Evolutionary conservation across 495 filamentous ascomycete species (phyloP).

Genomic region (Penicillium maclennaniae): DNA sequence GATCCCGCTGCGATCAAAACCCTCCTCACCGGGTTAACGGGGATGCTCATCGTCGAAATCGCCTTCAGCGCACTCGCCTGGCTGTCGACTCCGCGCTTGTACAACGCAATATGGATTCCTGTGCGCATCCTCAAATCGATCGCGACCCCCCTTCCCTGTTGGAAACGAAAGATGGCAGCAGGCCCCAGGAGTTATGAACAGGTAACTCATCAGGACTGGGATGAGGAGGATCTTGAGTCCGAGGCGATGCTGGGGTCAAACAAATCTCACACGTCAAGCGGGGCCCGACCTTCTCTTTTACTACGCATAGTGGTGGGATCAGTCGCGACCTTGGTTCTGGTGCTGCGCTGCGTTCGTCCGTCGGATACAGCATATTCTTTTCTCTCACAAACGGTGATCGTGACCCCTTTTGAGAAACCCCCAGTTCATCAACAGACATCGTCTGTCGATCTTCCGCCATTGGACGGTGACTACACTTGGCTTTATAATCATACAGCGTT

Average conservation of each 20-base stretch:
- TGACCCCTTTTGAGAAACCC: constrained; percentile 16
- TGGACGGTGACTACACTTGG: constrained; percentile 22
- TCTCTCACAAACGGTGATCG: constrained; percentile 20
- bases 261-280: background rate
- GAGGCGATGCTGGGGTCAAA: constrained; percentile 5
- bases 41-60: constrained; percentile 21
- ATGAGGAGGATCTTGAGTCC: constrained; percentile 10
- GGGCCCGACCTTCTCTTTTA: background rate
- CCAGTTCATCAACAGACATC: constrained; percentile 2
- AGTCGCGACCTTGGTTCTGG: background rate
- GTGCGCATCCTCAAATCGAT: background rate
- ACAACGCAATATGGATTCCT: constrained; percentile 6
- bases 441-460: constrained; percentile 9
- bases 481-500: constrained; percentile 24
- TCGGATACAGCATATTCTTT: constrained; percentile 15
- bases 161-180: background rate
- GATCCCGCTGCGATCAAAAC: constrained; percentile 25
- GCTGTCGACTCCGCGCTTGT: constrained; percentile 16
- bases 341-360: constrained; percentile 16
- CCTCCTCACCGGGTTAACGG: constrained; percentile 22
- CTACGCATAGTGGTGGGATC: constrained; percentile 7
- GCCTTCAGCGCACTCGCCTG: constrained; percentile 15
- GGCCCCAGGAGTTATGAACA: constrained; percentile 11
- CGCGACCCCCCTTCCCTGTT: constrained; percentile 1
- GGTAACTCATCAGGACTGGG: constrained; percentile 18